Percentiles rank a stretch among this genome's conserved stretches.
Evolutionary conservation across 139 green algal genomes (phyloP).

Genomic region (Coccomyxa sp.): DNA sequence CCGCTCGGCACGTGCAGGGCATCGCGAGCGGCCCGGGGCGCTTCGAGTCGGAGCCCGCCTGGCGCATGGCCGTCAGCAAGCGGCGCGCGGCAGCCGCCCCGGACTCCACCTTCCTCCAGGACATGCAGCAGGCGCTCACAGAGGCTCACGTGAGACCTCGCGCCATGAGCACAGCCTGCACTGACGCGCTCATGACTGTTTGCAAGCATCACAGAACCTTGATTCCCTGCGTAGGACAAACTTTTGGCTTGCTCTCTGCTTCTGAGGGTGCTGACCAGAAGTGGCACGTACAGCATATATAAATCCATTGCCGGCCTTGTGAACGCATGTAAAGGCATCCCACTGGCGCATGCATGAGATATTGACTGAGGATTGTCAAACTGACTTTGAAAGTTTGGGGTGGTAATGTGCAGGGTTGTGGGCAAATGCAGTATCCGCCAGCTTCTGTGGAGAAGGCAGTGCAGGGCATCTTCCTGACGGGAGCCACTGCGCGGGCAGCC

Average conservation of each 20-base stretch:
- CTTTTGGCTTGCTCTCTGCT: too few relatives aligned
- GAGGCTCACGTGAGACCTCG: not conserved
- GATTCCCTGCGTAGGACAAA: too few relatives aligned
- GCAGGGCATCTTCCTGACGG: constrained; percentile 33
- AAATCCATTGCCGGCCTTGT: not conserved
- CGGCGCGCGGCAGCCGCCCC: constrained; percentile 1
- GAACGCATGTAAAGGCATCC: not conserved
- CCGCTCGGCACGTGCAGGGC: constrained; percentile 7
- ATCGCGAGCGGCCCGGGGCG: constrained; percentile 15
- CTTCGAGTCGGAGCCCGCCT: constrained; percentile 42
- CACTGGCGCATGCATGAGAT: not conserved
- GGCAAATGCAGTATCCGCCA: constrained; percentile 16
- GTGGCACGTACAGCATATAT: not conserved
- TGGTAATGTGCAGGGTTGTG: constrained; percentile 14
- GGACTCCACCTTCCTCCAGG: constrained; percentile 10
- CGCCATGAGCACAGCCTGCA: not conserved
- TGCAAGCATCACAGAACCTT: not conserved
- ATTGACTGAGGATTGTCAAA: not conserved
- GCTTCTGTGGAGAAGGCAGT: constrained; percentile 20
- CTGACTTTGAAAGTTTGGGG: not conserved
- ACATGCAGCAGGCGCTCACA: constrained; percentile 2
- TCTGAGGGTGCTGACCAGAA: not conserved
- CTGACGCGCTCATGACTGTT: not conserved
- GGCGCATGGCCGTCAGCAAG: constrained; percentile 28
- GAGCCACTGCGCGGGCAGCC: constrained; percentile 1